Conservation (phyloP, 176 grass and related monocot genomes). For the Chrysopogon serrulatus region DNA sequence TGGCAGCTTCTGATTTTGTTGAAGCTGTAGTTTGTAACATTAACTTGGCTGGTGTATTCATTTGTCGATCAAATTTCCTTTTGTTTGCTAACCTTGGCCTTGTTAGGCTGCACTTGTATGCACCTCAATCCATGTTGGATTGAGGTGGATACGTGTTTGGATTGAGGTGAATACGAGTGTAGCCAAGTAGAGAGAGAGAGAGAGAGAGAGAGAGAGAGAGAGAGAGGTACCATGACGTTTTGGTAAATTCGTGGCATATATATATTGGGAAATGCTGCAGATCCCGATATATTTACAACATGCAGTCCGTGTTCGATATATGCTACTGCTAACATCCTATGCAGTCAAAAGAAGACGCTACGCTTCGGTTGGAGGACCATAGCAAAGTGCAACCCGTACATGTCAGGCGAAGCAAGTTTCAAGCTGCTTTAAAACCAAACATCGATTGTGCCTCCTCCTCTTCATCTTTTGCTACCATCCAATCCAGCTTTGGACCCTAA, state of each 20-base stretch:
- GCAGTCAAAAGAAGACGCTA: not conserved
- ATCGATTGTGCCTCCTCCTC: slow-evolving; percentile 13
- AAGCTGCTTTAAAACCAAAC: slow-evolving; percentile 25
- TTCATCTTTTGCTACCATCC: slow-evolving; percentile 64
- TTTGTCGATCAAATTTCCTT: not conserved
- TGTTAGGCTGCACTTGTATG: too few species aligned
- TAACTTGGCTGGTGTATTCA: not conserved
- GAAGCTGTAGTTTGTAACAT: not conserved
- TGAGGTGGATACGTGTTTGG: too few species aligned
- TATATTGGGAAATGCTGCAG: not conserved
- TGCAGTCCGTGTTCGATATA: not conserved
- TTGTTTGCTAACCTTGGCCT: not conserved
- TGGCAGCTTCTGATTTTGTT: not conserved
- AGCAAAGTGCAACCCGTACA: not conserved
- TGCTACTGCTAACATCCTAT: not conserved
- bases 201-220: too few species aligned
- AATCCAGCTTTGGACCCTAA: slow-evolving; percentile 78
- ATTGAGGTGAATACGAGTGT: too few species aligned
- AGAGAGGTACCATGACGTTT: too few species aligned
- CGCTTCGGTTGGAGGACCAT: not conserved
- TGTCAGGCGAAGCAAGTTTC: not conserved
- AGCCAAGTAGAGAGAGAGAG: too few species aligned
- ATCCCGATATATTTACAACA: not conserved
- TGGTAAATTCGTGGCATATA: too few species aligned
- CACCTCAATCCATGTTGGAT: too few species aligned